Evolutionary conservation across 768 basidiomycete genomes (phyloP), one percentile per base, ranked within the genome.

Genomic region (Psilocybe azurescens): DNA sequence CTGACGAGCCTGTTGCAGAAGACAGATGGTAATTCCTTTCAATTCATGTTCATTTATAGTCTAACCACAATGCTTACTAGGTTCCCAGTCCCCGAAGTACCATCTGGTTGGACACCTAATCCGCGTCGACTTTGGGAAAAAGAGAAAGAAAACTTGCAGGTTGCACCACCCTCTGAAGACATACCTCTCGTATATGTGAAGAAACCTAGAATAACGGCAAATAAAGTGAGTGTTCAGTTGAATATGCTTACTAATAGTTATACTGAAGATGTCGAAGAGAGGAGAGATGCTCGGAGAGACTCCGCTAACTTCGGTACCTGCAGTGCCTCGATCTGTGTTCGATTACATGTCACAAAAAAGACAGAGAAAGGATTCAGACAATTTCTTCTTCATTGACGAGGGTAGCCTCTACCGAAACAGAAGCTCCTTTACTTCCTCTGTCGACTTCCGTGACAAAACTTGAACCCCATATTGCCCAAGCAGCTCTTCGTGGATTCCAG

Each of bases 291-390:
- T 99, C 0, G 96, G 96, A 57, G 97, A 99, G 75, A 86, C 85
- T 9, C 87, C 87, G 10, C 79, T 93, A 10, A 82, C 88, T 11
- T 76, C 87, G 3, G 84, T 83, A 13, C 86, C 88, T 11, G 75
- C 87, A 3, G 84, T 83, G 11, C 86, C 91, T 1, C 87, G 87
- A 10, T 98, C 97, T 0, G 86, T 99, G 14, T 98, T 97, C 72
- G 96, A 99, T 49, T 99, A 89, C 72, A 87, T 99, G 72, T 97
- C 97, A 0, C 86, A 90, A 65, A 96, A 96, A 95, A 69, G 94
- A 97, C 69, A 86, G 88, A 59, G 95, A 97, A 62, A 89, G 96
- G 5, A 82, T 99, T 14, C 82, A 89, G 69, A 82, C 81, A 30
- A 83, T 92, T 29, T 73, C 83, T 11, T 68, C 82, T 6, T 72